Evolutionary conservation across 169 alveolate species (phyloP), one percentile per base, ranked within the genome.

Genomic region (Plasmodium malariae): DNA sequence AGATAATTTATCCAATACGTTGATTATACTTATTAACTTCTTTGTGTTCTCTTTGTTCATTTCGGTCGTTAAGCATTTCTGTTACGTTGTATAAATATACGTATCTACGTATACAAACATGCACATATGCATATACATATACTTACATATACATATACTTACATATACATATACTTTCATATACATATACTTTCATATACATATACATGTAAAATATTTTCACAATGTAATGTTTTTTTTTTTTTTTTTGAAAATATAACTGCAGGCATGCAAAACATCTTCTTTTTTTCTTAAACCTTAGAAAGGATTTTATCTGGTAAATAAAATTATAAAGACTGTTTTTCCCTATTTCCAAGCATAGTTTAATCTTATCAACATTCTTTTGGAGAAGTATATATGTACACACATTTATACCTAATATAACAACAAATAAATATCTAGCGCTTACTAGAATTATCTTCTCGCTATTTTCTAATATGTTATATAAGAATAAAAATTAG

Each of bases 21-120:
- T 63, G 12, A 78, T 78, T 45, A 78, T 63, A 28, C 67, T 62
- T 49, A 78, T 62, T 78, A 78, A 57, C 55, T 78, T 78, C 45
- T 78, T 78, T 30, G 71, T 62, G 40, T 78, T 78, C 32, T 78
- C 78, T 63, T 78, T 78, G 71, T 78, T 78, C 89, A 78, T 78
- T 78, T 73, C 71, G 43, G 21, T 24, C 32, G 24, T 30, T 32
- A 24, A 36, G 12, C 28, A 3, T 48, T 28, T 36, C 19, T 36
- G 24, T 26, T 37, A 71, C 51, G 37, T 26, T 71, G 24, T 37
- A 40, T 26, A 71, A 49, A 60, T 30, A 26, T 68, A 43, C 3
- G 36, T 17, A 21, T 21, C 26, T 19, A 5, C 6, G 19, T 30
- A 68, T 4, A 72, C 21, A 60, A 14, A 40, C 40, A 49, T 30